Evolutionary conservation across 2,329 filamentous ascomycete genomes (phyloP), one percentile per base, ranked within the genome.

Genomic region (Ophiostoma sp.): DNA sequence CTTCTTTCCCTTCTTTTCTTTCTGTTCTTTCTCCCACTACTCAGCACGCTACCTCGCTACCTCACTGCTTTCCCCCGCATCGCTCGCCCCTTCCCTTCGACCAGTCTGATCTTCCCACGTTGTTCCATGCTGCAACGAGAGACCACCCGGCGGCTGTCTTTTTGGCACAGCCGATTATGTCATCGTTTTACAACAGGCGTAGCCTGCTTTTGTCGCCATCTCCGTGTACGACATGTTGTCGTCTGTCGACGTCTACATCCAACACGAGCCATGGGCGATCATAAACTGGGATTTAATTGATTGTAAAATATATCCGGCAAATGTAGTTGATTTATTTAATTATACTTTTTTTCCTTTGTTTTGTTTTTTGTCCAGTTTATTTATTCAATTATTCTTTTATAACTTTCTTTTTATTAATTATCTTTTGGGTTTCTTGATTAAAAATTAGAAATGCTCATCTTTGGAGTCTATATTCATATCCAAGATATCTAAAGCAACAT

Each of bases 91-190:
- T 68, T 39, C 57, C 57, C 27, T 62, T 77, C 74, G 76, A 73
- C 76, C 76, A 78, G 72, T 77, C 73, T 72, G 41, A 71, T 76
- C 76, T 75, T 77, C 79, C 80, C 80, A 81, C 79, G 79, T 80
- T 80, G 75, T 77, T 71, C 65, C 71, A 78, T 77, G 74, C 76
- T 71, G 74, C 74, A 72, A 76, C 74, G 74, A 76, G 71, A 76
- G 74, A 72, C 23, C 54, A 57, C 60, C 69, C 68, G 68, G 52
- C 52, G 23, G 52, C 52, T 57, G 52, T 57, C 57, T 33, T 35
- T 62, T 62, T 35, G 57, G 57, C 57, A 65, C n/a, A 1, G n/a
- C 33, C 5, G 48, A 57, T 69, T 71, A 69, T 69, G 68, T 68
- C 65, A 71, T 69, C 64, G 57, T 35, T 20, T 17, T 15, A 31